Conservation (phyloP, 495 filamentous ascomycete genomes). For the Glonium stellatum region DNA sequence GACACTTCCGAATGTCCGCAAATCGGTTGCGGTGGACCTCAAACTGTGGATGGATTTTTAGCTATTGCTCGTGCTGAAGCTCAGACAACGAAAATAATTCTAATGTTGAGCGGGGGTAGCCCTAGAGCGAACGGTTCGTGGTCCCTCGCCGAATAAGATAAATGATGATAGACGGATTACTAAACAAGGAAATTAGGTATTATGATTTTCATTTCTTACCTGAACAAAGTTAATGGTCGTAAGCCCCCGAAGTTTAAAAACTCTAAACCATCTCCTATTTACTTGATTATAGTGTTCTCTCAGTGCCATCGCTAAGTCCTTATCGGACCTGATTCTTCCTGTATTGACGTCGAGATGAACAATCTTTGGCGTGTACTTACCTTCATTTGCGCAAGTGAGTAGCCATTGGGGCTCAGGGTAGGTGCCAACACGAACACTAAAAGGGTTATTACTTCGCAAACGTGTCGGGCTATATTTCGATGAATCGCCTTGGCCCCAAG, state of each 20-base stretch:
- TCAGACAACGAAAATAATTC: not conserved
- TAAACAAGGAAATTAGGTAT: no score
- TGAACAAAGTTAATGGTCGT: conserved; percentile 36
- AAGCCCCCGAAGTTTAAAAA: conserved; percentile 30
- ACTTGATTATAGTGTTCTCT: conserved; percentile 31
- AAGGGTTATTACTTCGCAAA: conserved; percentile 13
- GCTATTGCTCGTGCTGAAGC: not conserved
- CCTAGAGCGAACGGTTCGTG: no score
- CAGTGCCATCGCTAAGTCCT: conserved; percentile 30
- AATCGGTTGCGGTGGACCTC: conserved; percentile 37
- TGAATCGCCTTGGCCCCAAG: conserved; percentile 17
- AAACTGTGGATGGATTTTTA: conserved; percentile 24
- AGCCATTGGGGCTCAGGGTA: conserved; percentile 23
- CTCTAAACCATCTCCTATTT: conserved; percentile 26
- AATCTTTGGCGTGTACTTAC: conserved; percentile 30
- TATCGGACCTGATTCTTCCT: conserved; percentile 27
- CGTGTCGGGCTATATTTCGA: conserved; percentile 21
- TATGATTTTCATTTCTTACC: conserved; percentile 3
- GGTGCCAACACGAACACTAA: conserved; percentile 10
- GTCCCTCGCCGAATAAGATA: no score
- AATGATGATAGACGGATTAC: no score
- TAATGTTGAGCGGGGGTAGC: not conserved
- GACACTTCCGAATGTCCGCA: conserved; percentile 32
- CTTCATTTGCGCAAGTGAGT: conserved; percentile 32
- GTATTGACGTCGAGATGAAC: conserved; percentile 25